Evolutionary conservation across 1,284 basidiomycete genomes (phyloP).

Genomic region (Wallemia hederae): DNA sequence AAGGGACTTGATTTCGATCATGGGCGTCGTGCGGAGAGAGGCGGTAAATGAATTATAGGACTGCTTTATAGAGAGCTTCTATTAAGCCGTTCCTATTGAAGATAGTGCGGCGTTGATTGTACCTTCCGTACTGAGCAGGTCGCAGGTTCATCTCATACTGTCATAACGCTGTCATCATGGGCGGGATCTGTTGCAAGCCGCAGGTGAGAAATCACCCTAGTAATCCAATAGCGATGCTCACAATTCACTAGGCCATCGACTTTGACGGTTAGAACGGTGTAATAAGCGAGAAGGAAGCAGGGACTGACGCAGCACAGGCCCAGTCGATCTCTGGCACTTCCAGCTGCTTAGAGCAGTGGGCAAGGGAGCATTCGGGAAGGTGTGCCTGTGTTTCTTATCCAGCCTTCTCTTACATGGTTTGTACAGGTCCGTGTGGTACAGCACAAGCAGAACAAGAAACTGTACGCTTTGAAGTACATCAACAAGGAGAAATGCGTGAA

Average conservation of each 20-base stretch:
- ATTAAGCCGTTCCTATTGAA: neutral
- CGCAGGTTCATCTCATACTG: neutral
- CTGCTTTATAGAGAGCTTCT: no score
- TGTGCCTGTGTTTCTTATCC: neutral
- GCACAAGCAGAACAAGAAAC: slow-evolving; percentile 88
- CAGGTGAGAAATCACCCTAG: neutral
- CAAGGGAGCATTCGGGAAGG: slow-evolving; percentile 62
- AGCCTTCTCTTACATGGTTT: neutral
- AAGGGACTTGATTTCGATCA: neutral
- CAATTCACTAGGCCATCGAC: neutral
- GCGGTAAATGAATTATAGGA: neutral
- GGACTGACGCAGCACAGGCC: no score
- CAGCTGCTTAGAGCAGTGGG: slow-evolving; percentile 94
- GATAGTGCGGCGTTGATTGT: no score
- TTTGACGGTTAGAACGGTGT: no score
- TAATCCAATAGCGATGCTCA: no score
- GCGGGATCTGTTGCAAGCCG: neutral
- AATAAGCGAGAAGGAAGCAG: no score
- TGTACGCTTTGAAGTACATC: slow-evolving; percentile 97
- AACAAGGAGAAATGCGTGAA: slow-evolving; percentile 98
- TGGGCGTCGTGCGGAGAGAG: neutral
- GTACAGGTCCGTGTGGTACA: slow-evolving; percentile 48
- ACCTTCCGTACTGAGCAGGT: no score
- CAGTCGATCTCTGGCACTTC: slow-evolving; percentile 64
- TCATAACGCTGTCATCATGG: neutral